Evolutionary conservation across 1,139 yeast species (phyloP), one percentile per base, ranked within the genome.

Genomic region (Yamadazyma songkhlaensis): DNA sequence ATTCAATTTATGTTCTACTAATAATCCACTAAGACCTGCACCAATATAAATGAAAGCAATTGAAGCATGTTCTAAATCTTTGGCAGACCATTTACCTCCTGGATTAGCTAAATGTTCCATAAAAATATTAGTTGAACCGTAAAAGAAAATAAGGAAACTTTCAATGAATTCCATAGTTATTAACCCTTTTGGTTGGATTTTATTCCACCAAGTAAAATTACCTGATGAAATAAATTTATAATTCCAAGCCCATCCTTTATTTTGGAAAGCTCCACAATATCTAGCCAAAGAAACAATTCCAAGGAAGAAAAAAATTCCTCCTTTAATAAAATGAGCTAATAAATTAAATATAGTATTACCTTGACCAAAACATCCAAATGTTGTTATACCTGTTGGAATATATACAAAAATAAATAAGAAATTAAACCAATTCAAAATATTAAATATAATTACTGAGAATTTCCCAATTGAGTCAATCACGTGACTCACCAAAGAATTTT

Each of bases 11-110:
- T 74, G 56, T 59, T 92, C 98, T 8, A 88, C 71, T 31, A 90
- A 66, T 22, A 92, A 74, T 3, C 98, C 98, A 63, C 96, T 85
- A 30, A 89, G 66, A 5, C 98, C 98, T 38, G 92, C 81, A 9
- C 98, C 97, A 51, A 92, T 73, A 58, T 74, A 92, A 78, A 92
- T 84, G 58, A 92, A 92, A 1, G 98, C 98, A 60, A 92, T 90
- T 11, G 96, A 87, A 9, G 72, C 95, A 59, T 92, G 98, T 62
- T 92, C 97, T 47, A 92, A 74, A 58, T 92, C 98, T 60, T 90
- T 90, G 29, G 95, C 85, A 9, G 86, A 70, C 96, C 97, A 92
- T 35, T 62, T 78, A 26, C 92, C 94, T 37, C 84, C 90, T 6
- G 95, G 84, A 38, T 58, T 59, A 8, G 75, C 57, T 48, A 92